These are phyloP conservation scores for Aspergillus conjunctus DNA, from an alignment of 495 filamentous ascomycete species.

Conservation along the genomic window DNA sequence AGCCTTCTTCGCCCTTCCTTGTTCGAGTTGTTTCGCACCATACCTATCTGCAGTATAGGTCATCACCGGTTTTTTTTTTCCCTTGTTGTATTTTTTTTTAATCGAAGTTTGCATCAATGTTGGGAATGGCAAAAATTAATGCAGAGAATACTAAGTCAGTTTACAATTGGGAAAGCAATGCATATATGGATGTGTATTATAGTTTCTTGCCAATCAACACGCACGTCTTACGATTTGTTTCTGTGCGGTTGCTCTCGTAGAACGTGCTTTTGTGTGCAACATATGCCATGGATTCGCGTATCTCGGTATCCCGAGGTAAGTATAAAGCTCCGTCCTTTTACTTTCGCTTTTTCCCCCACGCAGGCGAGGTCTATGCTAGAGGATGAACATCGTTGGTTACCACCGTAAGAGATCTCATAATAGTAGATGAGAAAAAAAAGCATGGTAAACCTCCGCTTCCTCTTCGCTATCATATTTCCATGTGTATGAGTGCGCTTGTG, in stretches of 20 bases:
- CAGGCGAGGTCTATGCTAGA: background rate
- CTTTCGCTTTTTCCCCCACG: background rate
- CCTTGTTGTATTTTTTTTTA: conserved; percentile 4
- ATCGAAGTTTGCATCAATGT: conserved; percentile 9
- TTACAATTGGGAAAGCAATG: conserved; percentile 15
- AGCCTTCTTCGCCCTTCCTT: conserved; percentile 21
- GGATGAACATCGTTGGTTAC: background rate
- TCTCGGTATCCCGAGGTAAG: background rate
- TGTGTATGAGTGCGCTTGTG: no score
- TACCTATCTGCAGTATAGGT: conserved; percentile 49
- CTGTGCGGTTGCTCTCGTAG: background rate
- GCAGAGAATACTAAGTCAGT: conserved; percentile 15
- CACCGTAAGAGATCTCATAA: background rate
- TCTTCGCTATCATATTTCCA: background rate
- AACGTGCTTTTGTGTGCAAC: background rate
- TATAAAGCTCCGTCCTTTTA: background rate
- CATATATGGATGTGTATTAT: conserved; percentile 20
- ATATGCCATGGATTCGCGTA: no score
- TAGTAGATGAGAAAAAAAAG: background rate
- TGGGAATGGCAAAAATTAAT: conserved; percentile 17
- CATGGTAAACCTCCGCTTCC: background rate
- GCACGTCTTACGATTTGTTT: background rate
- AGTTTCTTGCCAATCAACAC: conserved; percentile 4
- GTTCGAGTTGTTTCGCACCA: conserved; percentile 19
- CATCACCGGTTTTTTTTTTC: conserved; percentile 4